Conservation (phyloP, 2,329 filamentous ascomycete genomes). For the Clathrospora elynae region DNA sequence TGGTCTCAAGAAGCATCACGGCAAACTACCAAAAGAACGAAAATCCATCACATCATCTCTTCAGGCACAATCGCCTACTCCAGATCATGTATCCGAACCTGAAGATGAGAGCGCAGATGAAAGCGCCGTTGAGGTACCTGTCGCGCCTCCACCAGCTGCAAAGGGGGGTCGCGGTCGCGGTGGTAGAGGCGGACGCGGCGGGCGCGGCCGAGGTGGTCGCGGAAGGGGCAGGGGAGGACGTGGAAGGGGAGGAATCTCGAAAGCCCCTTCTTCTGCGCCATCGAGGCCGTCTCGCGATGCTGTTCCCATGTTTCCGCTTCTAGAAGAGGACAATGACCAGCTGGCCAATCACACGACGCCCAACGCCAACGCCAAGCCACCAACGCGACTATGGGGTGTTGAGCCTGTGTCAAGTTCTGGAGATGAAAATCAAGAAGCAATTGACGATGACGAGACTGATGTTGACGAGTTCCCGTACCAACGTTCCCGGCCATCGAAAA, state of each 20-base stretch:
- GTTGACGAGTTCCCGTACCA: too few species aligned
- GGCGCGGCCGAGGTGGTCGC: conserved; percentile 36
- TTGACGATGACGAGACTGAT: conserved; percentile 24
- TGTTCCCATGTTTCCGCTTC: conserved; percentile 40
- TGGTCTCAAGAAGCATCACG: conserved; percentile 36
- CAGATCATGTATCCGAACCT: conserved; percentile 27
- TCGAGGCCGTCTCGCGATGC: conserved; percentile 41
- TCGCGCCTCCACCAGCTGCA: conserved; percentile 25
- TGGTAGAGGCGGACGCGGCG: conserved; percentile 36
- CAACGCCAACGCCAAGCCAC: conserved; percentile 36
- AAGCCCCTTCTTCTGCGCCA: conserved; percentile 34
- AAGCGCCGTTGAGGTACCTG: conserved; percentile 31
- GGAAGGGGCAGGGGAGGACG: conserved; percentile 41
- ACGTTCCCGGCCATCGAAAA: conserved; percentile 14
- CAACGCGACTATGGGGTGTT: conserved; percentile 28
- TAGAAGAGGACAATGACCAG: conserved; percentile 44
- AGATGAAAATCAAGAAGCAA: conserved; percentile 21
- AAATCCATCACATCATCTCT: conserved; percentile 22
- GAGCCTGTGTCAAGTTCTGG: conserved; percentile 23
- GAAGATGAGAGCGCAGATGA: conserved; percentile 30
- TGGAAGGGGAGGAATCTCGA: conserved; percentile 28
- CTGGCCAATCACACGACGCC: conserved; percentile 44
- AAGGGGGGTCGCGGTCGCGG: conserved; percentile 35
- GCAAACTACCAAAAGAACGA: conserved; percentile 34
- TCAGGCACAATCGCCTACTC: conserved; percentile 18